Conservation (phyloP, 1,139 yeast species). For the Blastobotrys illinoisensis region DNA sequence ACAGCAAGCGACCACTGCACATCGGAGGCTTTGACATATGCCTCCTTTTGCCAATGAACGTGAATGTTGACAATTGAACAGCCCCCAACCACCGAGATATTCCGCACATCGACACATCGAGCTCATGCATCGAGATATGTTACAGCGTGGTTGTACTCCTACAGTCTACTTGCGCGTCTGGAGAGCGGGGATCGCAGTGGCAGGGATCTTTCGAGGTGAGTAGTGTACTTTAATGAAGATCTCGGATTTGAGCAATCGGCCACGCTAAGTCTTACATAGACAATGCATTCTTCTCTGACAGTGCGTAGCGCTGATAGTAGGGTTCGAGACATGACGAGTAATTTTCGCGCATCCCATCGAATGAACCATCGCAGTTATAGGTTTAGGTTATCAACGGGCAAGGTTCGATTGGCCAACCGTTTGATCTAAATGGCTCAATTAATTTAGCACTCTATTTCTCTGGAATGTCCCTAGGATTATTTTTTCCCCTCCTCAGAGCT, state of each 20-base stretch:
- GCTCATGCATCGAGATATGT: too few species aligned
- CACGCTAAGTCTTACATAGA: not conserved
- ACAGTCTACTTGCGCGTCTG: too few species aligned
- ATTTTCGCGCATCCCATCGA: not conserved
- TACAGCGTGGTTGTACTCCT: too few species aligned
- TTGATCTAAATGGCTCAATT: not conserved
- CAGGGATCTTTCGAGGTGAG: not conserved
- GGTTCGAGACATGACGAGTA: not conserved
- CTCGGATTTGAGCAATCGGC: not conserved
- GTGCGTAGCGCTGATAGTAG: not conserved
- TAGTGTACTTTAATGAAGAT: not conserved
- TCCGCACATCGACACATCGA: too few species aligned
- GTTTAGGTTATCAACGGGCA: not conserved
- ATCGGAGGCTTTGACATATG: not conserved
- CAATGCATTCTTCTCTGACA: not conserved
- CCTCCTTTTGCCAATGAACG: not conserved
- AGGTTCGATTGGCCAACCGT: not conserved
- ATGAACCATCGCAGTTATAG: not conserved
- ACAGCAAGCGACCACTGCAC: not conserved
- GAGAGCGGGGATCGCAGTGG: not conserved
- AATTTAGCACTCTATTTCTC: too few species aligned
- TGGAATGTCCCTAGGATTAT: too few species aligned
- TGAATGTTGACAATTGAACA: not conserved
- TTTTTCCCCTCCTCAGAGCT: too few species aligned
- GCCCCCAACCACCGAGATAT: not conserved